Evolutionary conservation across 257 asterid species (phyloP).

Genomic region (Lycium barbarum): DNA sequence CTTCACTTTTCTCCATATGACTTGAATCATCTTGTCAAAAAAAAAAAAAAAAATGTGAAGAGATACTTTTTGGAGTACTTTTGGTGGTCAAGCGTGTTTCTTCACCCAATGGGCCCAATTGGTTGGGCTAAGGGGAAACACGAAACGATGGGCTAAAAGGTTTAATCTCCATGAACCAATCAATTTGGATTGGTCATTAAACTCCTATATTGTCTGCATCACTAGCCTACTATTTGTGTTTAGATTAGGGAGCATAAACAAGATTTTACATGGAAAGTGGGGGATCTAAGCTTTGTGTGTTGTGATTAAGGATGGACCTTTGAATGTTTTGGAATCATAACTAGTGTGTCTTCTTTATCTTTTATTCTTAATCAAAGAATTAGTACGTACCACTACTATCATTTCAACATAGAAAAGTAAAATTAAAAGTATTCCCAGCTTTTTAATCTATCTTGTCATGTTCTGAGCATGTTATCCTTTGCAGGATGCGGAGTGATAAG

Average conservation of each 20-base stretch:
- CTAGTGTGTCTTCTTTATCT: conserved; percentile 21
- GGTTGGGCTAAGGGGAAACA: conserved; percentile 54
- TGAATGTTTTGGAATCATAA: conserved; percentile 40
- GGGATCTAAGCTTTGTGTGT: conserved; percentile 41
- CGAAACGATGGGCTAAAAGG: conserved; percentile 75
- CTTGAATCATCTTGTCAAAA: conserved; percentile 46
- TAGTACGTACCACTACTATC: conserved; percentile 19
- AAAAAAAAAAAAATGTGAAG: conserved; percentile 41
- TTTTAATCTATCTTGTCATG: conserved; percentile 64
- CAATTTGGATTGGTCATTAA: conserved; percentile 43
- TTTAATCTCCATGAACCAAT: conserved; percentile 57
- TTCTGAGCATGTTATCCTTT: conserved; percentile 49
- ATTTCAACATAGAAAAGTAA: background rate
- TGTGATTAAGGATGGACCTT: conserved; percentile 34
- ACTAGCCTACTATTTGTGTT: conserved; percentile 38
- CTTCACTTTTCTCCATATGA: conserved; percentile 41
- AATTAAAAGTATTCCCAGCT: background rate
- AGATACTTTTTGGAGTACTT: conserved; percentile 46
- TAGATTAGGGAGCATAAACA: conserved; percentile 51
- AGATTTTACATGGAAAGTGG: conserved; percentile 32
- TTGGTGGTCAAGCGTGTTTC: conserved; percentile 44
- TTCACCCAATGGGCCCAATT: conserved; percentile 49
- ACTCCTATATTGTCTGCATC: conserved; percentile 39
- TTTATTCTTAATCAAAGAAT: background rate
- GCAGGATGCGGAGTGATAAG: background rate